Evolutionary conservation across 1,284 basidiomycete genomes (phyloP).

Genomic region (Cryptococcus jaspeensis): DNA sequence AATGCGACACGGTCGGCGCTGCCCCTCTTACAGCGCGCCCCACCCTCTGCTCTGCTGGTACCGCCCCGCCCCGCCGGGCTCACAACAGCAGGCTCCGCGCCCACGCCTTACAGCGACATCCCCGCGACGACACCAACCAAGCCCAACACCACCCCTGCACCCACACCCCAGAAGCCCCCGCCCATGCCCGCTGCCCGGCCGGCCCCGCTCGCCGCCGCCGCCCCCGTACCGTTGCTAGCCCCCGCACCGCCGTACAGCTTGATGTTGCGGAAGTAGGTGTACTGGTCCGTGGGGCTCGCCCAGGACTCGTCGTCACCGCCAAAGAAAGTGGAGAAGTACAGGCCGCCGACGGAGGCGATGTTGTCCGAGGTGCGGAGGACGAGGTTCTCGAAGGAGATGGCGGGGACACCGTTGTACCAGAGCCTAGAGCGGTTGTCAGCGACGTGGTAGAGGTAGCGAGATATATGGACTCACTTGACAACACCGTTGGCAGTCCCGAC

Average conservation of each 20-base stretch:
- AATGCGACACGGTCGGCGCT: not conserved
- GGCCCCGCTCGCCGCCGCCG: slow-evolving; percentile 9
- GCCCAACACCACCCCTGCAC: not conserved
- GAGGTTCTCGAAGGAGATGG: slow-evolving; percentile 42
- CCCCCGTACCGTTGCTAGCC: slow-evolving; percentile 25
- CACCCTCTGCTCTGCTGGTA: no score
- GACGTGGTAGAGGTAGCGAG: not conserved
- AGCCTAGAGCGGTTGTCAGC: slow-evolving; percentile 22
- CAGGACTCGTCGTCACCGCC: slow-evolving; percentile 49
- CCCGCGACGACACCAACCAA: slow-evolving; percentile 1
- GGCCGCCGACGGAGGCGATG: slow-evolving; percentile 38
- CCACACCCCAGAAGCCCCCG: not conserved
- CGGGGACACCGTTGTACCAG: slow-evolving; percentile 47
- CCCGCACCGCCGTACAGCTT: slow-evolving; percentile 37
- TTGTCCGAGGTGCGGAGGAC: slow-evolving; percentile 37
- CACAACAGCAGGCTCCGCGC: no score
- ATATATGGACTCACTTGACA: slow-evolving; percentile 33
- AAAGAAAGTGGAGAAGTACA: slow-evolving; percentile 53
- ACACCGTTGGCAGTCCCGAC: slow-evolving; percentile 44
- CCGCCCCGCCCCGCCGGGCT: no score
- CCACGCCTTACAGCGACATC: slow-evolving; percentile 1
- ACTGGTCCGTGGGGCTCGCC: slow-evolving; percentile 46
- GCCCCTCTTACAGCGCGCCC: no score
- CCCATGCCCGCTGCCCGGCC: not conserved
- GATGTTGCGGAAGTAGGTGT: slow-evolving; percentile 48